A percentile compares a stretch with the other conserved stretches of the same genome.
Evolutionary conservation across 345 rosid species (phyloP).

Genomic region (Lenwebbia sp.): DNA sequence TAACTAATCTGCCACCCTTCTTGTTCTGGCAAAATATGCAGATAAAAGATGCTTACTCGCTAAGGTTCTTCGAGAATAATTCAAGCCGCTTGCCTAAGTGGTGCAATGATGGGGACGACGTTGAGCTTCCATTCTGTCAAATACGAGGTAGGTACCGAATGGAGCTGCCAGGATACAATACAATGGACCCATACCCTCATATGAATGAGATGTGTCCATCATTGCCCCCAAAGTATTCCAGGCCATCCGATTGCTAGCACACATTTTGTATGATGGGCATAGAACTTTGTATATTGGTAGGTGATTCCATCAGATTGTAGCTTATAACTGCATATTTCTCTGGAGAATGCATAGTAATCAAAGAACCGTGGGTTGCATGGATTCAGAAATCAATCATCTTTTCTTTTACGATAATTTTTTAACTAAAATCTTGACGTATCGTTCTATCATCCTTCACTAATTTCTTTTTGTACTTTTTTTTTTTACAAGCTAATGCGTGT

Average conservation of each 20-base stretch:
- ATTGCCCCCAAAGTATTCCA: conserved; percentile 69
- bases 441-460: too few species aligned
- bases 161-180: conserved; percentile 89
- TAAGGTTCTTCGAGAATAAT: conserved; percentile 63
- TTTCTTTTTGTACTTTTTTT: too few species aligned
- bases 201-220: conserved; percentile 93
- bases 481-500: too few species aligned
- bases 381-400: background rate
- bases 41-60: conserved; percentile 66
- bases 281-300: background rate
- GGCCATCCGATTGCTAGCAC: conserved; percentile 54
- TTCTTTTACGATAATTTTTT: too few species aligned
- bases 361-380: background rate
- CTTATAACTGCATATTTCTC: background rate
- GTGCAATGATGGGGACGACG: conserved; percentile 82
- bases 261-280: background rate
- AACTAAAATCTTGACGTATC: too few species aligned
- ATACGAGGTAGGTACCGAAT: conserved; percentile 80
- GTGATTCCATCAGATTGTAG: background rate
- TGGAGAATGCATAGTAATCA: background rate
- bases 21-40: background rate
- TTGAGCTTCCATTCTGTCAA: conserved; percentile 85
- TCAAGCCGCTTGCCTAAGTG: conserved; percentile 79
- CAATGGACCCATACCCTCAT: conserved; percentile 77
- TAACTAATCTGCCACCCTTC: background rate